Conservation (phyloP, 169 alveolate species). For the Eimeria necatrix region DNA sequence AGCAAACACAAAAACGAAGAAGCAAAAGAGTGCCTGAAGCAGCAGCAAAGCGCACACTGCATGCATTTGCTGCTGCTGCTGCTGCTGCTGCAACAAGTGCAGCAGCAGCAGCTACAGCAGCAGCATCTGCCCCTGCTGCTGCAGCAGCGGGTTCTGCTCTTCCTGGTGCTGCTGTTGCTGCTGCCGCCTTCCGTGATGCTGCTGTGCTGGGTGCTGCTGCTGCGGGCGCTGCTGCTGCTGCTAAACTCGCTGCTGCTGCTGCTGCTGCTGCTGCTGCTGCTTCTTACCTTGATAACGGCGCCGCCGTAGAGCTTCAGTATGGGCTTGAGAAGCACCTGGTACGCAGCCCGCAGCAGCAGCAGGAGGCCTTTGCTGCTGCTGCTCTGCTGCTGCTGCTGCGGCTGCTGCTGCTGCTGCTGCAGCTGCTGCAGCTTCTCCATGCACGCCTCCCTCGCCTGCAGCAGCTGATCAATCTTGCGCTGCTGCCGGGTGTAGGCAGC, state of each 20-base stretch:
- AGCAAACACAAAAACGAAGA: neutral
- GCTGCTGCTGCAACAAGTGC: neutral
- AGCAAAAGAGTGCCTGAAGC: slow-evolving; percentile 1
- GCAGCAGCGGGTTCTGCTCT: neutral
- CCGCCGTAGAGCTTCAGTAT: neutral
- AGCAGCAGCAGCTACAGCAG: neutral
- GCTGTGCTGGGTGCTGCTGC: neutral
- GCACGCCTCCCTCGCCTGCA: neutral
- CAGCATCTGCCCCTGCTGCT: neutral
- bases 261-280: neutral
- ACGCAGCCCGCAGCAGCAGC: neutral
- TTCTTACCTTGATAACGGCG: neutral
- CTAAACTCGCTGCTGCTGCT: neutral
- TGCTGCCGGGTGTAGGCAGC: slow-evolving; percentile 12
- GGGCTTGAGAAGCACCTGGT: neutral
- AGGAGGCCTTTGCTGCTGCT: neutral
- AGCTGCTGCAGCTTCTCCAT: neutral
- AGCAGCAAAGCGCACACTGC: neutral
- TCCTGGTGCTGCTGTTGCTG: neutral
- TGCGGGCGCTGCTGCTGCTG: neutral
- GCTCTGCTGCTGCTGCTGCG: slow-evolving; percentile 7
- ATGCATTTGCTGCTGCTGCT: neutral
- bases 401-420: slow-evolving; percentile 18
- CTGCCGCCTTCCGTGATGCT: neutral
- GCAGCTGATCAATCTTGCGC: neutral